phyloP scores from a whole-genome alignment of 2,329 filamentous ascomycete species.

The Alternaria postmessia region DNA sequence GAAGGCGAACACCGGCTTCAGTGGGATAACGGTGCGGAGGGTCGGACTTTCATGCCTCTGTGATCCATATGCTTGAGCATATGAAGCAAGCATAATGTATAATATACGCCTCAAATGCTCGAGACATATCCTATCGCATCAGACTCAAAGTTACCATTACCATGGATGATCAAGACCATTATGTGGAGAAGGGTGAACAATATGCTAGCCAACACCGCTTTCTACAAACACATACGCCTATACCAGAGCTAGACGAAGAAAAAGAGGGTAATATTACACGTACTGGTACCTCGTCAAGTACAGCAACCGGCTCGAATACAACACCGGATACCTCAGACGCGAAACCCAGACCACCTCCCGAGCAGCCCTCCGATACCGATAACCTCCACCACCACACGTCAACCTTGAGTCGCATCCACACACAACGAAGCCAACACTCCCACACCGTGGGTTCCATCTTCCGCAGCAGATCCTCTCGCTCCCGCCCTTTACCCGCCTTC shows the following conservation, averaged over 20 bases:
- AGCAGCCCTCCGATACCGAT: constrained; percentile 39
- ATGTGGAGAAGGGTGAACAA: constrained; percentile 63
- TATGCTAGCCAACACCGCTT: constrained; percentile 59
- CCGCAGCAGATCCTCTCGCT: constrained; percentile 58
- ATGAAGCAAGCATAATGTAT: too few relatives aligned
- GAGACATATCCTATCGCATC: too few relatives aligned
- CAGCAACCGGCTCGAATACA: constrained; percentile 53
- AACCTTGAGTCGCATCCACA: constrained; percentile 72
- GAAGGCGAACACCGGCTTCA: too few relatives aligned
- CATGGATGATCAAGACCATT: constrained; percentile 33
- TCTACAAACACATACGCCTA: constrained; percentile 50
- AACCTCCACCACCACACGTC: constrained; percentile 62
- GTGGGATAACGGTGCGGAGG: too few relatives aligned
- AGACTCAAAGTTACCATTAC: too few relatives aligned
- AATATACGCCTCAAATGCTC: too few relatives aligned
- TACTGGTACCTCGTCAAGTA: constrained; percentile 54
- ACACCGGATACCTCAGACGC: constrained; percentile 51
- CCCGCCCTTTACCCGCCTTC: constrained; percentile 71
- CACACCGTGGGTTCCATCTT: constrained; percentile 68
- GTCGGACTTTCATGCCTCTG: too few relatives aligned
- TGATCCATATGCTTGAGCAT: too few relatives aligned
- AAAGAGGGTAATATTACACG: constrained; percentile 61
- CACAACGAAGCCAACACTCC: constrained; percentile 73
- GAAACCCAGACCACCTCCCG: constrained; percentile 66
- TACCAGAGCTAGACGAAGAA: constrained; percentile 51